Percentiles rank a stretch among this genome's conserved stretches.
phyloP scores from a whole-genome alignment of 1,284 basidiomycete species.

The Xanthoconium separans region DNA sequence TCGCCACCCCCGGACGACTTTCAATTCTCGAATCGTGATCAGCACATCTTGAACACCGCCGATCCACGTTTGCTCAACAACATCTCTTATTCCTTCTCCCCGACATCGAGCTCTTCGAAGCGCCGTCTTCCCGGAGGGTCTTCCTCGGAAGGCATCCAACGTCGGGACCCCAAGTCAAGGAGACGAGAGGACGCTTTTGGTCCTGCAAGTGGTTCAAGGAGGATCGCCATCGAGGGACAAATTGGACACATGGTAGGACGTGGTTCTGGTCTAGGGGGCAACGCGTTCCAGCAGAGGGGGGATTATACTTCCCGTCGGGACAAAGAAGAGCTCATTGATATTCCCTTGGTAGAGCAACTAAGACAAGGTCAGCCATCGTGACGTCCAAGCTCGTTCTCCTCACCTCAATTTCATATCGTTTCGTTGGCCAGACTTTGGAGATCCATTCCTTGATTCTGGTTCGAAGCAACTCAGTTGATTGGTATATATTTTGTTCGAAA shows the following conservation, averaged over 20 bases:
- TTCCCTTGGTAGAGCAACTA: conserved; percentile 37
- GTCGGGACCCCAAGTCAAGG: conserved; percentile 41
- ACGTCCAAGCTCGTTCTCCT: background rate
- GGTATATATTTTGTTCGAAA: background rate
- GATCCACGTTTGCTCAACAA: conserved; percentile 22
- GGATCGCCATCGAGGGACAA: conserved; percentile 27
- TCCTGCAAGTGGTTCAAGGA: conserved; percentile 20
- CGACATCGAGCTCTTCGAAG: conserved; percentile 33
- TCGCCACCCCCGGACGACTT: conserved; percentile 36
- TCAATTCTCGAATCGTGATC: conserved; percentile 32
- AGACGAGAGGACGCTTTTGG: conserved; percentile 39
- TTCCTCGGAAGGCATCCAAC: conserved; percentile 31
- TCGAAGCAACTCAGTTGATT: conserved; percentile 22
- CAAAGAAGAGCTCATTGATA: conserved; percentile 45
- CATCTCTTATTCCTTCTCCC: conserved; percentile 19
- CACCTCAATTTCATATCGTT: conserved; percentile 1
- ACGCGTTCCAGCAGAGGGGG: conserved; percentile 24
- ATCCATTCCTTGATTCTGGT: conserved; percentile 43
- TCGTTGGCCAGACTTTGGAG: conserved; percentile 40
- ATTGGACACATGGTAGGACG: conserved; percentile 13
- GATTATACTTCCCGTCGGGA: conserved; percentile 29
- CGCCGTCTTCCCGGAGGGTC: conserved; percentile 40
- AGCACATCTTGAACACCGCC: conserved; percentile 20
- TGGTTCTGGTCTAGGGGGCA: conserved; percentile 21
- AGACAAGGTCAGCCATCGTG: conserved; percentile 35